Percentiles rank a stretch among this genome's conserved stretches.
phyloP scores from a whole-genome alignment of 2,329 filamentous ascomycete genomes.

The Rugonectria rugulosa region DNA sequence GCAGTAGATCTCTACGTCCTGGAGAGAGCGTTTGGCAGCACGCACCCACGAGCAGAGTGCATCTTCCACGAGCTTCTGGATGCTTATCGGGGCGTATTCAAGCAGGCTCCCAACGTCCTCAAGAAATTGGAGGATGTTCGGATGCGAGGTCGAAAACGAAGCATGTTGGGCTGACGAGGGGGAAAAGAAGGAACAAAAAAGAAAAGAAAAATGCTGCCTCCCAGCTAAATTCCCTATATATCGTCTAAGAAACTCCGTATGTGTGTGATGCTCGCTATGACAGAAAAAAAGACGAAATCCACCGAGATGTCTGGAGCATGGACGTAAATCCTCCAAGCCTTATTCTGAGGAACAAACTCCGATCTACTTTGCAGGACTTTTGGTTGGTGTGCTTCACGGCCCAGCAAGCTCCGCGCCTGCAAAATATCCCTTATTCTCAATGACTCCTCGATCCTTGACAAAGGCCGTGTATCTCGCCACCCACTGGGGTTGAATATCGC shows the following conservation, averaged over 20 bases:
- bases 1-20: slow-evolving; percentile 97
- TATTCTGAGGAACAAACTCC: neutral
- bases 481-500: slow-evolving; percentile 88
- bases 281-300: slow-evolving; percentile 31
- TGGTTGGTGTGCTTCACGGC: slow-evolving; percentile 20
- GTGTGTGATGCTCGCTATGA: slow-evolving; percentile 46
- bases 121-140: slow-evolving; percentile 90
- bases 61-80: slow-evolving; percentile 78
- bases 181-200: slow-evolving; percentile 25
- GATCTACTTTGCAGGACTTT: neutral
- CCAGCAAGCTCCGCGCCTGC: slow-evolving; percentile 77
- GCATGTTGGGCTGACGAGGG: slow-evolving; percentile 80
- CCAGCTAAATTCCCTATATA: slow-evolving; percentile 37
- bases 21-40: slow-evolving; percentile 92
- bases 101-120: slow-evolving; percentile 76
- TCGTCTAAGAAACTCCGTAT: slow-evolving; percentile 39
- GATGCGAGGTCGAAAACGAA: slow-evolving; percentile 93
- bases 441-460: slow-evolving; percentile 89
- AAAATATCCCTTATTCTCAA: slow-evolving; percentile 99
- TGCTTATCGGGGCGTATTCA: slow-evolving; percentile 77
- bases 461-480: slow-evolving; percentile 98
- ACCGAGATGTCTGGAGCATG: slow-evolving; percentile 26
- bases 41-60: slow-evolving; percentile 84
- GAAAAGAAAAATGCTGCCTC: slow-evolving; percentile 25
- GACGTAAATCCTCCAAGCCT: slow-evolving; percentile 15